Evolutionary conservation across 495 filamentous ascomycete species (phyloP).

Genomic region (Sporormia fimetaria): DNA sequence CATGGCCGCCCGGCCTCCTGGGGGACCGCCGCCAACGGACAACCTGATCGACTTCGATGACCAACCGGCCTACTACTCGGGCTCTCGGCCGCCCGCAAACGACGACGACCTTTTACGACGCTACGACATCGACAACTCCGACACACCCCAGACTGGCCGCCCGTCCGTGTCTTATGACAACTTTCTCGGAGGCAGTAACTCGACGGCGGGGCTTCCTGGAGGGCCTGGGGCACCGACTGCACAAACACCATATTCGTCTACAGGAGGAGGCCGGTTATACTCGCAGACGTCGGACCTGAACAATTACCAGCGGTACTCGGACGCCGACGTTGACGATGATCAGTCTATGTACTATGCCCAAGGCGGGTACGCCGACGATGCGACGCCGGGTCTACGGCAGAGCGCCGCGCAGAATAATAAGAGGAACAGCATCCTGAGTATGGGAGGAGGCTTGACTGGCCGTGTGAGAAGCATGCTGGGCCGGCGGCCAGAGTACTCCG

Average conservation of each 20-base stretch:
- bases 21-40: constrained; percentile 41
- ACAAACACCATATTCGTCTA: constrained; percentile 30
- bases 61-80: constrained; percentile 57
- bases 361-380: constrained; percentile 50
- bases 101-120: constrained; percentile 65
- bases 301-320: constrained; percentile 86
- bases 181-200: constrained; percentile 58
- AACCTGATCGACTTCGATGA: constrained; percentile 66
- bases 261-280: constrained; percentile 42
- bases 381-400: constrained; percentile 35
- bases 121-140: constrained; percentile 55
- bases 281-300: constrained; percentile 74
- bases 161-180: constrained; percentile 90
- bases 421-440: constrained; percentile 73
- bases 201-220: constrained; percentile 42
- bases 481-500: constrained; percentile 85
- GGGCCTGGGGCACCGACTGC: constrained; percentile 36
- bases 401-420: constrained; percentile 50
- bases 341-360: constrained; percentile 54
- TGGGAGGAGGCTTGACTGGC: constrained; percentile 80
- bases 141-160: constrained; percentile 47
- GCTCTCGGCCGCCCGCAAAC: constrained; percentile 57
- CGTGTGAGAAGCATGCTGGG: constrained; percentile 82
- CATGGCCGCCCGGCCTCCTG: constrained; percentile 62
- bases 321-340: constrained; percentile 67